Evolutionary conservation across 164 flowering plant species (phyloP), one percentile per base, ranked within the genome.

Genomic region (Aristolochia fimbriata): DNA sequence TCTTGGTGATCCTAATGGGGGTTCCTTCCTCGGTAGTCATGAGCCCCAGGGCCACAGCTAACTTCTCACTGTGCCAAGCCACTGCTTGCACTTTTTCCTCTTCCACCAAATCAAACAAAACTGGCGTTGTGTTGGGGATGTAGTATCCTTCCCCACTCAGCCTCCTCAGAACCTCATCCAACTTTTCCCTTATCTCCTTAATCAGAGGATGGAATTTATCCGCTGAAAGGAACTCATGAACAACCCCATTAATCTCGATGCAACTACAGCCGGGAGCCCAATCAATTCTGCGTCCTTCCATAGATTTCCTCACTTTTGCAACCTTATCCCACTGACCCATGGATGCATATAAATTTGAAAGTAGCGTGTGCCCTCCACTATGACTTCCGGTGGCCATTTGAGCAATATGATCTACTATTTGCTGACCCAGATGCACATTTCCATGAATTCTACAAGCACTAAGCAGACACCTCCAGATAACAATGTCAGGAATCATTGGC

Each of bases 211-310:
- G 43, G 43, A 6, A 3, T 37, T 10, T 10, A 7, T 37, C 11
- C 9, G 43, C 43, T 0, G 43, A 37, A 37, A 37, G 43, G 43
- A 37, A 37, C 12, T 37, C 43, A 10, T 37, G 43, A 37, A 37
- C 43, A 7, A 37, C 43, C 53, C 53, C 67, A 43, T 70, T 52
- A 15, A 66, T 67, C 60, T 66, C 73, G 48, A 73, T 73, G 2
- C 64, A 63, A 67, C 77, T 73, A 31, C 73, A 63, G 49, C 77
- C 73, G 0, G 73, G 77, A 6, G 58, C 61, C 56, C 67, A 70
- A 45, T 55, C 17, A n/a, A 73, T 62, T 21, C 71, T 63, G 41
- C 64, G 63, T 11, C 61, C 71, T 64, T 63, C 67, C 73, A 73
- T 73, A 48, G 63, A 47, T 57, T 59, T 67, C 58, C 77, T 70